Conservation (phyloP, 345 rosid genomes). For the Xanthoceras sorbifolium region DNA sequence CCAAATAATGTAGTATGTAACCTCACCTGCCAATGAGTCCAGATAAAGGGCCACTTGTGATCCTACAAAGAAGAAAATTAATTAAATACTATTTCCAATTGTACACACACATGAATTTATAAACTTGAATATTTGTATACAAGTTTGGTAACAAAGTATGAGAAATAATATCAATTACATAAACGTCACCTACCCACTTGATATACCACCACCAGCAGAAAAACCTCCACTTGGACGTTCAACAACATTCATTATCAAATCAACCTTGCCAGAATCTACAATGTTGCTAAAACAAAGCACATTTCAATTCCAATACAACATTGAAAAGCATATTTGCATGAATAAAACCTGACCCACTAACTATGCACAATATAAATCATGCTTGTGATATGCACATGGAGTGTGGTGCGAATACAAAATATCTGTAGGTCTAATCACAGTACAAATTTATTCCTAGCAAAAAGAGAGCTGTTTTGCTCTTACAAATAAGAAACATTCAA, state of each 20-base stretch:
- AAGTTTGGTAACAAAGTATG: constrained; percentile 13
- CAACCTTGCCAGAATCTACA: constrained; percentile 83
- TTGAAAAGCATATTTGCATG: neutral
- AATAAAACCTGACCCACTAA: neutral
- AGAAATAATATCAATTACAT: constrained; percentile 4
- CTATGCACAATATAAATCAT: neutral
- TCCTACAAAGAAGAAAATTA: constrained; percentile 52
- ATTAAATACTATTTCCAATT: neutral
- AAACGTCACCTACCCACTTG: constrained; percentile 70
- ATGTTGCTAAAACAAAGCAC: constrained; percentile 8
- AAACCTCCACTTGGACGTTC: constrained; percentile 97
- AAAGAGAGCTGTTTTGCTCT: neutral
- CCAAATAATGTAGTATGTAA: constrained; percentile 1
- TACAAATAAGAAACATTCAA: neutral
- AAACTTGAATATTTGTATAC: neutral
- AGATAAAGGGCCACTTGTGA: constrained; percentile 88
- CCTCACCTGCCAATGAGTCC: constrained; percentile 91
- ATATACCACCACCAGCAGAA: constrained; percentile 95
- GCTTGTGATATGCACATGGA: neutral
- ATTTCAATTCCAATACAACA: neutral
- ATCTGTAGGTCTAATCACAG: neutral
- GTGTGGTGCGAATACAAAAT: neutral
- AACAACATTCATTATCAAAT: constrained; percentile 88
- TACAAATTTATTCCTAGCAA: neutral
- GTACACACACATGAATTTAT: neutral